These are phyloP conservation scores for Edaphochlamys debaryana DNA, from an alignment of 139 green algal species.

Conservation along the genomic window DNA sequence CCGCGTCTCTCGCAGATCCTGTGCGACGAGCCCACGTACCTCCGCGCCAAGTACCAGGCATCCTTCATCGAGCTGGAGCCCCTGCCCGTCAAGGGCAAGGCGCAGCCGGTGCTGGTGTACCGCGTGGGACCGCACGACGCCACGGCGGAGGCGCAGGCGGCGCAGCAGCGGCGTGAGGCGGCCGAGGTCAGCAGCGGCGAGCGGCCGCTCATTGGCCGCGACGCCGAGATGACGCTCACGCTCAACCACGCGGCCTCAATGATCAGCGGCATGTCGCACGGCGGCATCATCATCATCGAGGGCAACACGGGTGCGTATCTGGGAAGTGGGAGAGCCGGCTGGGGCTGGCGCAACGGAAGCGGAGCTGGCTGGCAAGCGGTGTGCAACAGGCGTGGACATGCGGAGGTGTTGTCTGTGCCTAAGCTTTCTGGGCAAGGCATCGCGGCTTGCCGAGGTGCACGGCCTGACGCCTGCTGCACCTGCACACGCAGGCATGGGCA, in stretches of 20 bases:
- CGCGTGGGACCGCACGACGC: conserved; percentile 35
- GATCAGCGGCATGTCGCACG: conserved; percentile 48
- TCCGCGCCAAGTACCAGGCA: conserved; percentile 62
- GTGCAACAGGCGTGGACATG: background rate
- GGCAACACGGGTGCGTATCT: conserved; percentile 63
- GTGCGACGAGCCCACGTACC: conserved; percentile 75
- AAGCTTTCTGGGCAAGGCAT: too few species aligned
- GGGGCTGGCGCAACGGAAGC: too few species aligned
- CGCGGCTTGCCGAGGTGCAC: too few species aligned
- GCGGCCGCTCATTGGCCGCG: conserved; percentile 52
- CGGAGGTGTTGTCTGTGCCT: background rate
- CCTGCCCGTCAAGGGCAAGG: conserved; percentile 72
- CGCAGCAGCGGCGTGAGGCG: conserved; percentile 29
- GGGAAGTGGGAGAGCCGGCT: background rate
- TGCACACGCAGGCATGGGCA: conserved; percentile 68
- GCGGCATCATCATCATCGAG: conserved; percentile 74
- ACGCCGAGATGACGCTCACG: conserved; percentile 55
- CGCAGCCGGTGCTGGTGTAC: conserved; percentile 46
- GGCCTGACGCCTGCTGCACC: too few species aligned
- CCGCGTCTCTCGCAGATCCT: too few species aligned
- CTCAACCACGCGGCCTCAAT: conserved; percentile 51
- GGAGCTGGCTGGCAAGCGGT: too few species aligned
- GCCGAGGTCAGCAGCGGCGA: conserved; percentile 42
- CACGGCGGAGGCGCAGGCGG: conserved; percentile 28
- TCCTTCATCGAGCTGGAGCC: conserved; percentile 58